These are phyloP conservation scores for Gentiana macrophylla DNA, from an alignment of 257 asterid species.

Conservation along the genomic window DNA sequence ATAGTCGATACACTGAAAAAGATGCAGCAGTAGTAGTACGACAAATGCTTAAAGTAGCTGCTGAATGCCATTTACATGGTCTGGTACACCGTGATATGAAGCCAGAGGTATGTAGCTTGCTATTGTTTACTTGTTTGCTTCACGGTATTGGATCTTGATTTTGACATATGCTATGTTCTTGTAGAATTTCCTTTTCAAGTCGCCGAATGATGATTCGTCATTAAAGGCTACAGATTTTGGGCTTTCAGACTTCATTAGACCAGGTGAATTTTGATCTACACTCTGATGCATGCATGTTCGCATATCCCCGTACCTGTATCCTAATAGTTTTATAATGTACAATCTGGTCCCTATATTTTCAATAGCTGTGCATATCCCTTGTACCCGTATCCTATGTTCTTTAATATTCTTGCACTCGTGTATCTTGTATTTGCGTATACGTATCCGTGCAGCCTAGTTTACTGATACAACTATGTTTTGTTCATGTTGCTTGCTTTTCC, in stretches of 20 bases:
- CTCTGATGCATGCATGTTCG: too few species aligned
- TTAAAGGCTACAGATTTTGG: slow-evolving; percentile 97
- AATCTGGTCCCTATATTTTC: too few species aligned
- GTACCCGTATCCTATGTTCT: too few species aligned
- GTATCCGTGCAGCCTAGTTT: too few species aligned
- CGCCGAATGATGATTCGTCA: slow-evolving; percentile 69
- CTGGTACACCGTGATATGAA: slow-evolving; percentile 98
- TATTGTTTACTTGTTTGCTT: neutral
- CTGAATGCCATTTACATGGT: slow-evolving; percentile 95
- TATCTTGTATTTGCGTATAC: too few species aligned
- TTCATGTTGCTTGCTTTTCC: too few species aligned
- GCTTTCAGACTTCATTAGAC: slow-evolving; percentile 86
- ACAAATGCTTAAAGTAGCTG: slow-evolving; percentile 97
- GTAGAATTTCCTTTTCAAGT: slow-evolving; percentile 83
- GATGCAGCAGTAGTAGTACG: slow-evolving; percentile 93
- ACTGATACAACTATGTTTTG: too few species aligned
- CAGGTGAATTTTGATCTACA: slow-evolving; percentile 36
- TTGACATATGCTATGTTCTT: slow-evolving; percentile 9
- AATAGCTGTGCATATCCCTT: too few species aligned
- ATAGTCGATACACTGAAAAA: slow-evolving; percentile 90
- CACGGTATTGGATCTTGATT: slow-evolving; percentile 14
- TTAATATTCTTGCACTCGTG: too few species aligned
- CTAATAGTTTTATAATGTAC: too few species aligned
- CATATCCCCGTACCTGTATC: too few species aligned
- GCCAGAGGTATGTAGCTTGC: slow-evolving; percentile 60